Base-by-base conservation (phyloP, 164 flowering plant species). In the Buxus sempervirens region DNA sequence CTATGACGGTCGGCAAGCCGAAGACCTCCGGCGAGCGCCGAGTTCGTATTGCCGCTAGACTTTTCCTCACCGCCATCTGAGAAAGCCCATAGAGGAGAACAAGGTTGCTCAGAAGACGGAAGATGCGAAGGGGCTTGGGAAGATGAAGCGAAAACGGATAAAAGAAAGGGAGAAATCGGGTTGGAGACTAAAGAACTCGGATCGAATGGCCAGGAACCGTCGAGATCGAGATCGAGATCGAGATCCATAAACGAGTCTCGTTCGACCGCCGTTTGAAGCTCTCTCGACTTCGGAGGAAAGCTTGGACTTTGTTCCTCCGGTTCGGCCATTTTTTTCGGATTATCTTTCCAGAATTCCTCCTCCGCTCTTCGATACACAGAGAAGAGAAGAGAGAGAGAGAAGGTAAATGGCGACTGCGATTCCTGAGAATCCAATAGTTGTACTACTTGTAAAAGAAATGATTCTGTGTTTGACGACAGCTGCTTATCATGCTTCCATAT, bases 11-110 rank as follows among this genome's bases (percentile, higher is more conserved):
- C 83, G 19, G 81, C 42, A 22, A 68, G 55, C 15, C 78, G 73
- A 51, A 71, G 45, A 38, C 61, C 72, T n/a, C 64, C 79, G 41
- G 72, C 25, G 22, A 58, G 12, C 27, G 62, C 25, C 0, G 62
- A 54, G 28, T 25, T 41, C 8, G 48, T 63, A n/a, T 48, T 63
- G 13, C 64, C 70, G 57, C 63, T 62, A 23, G 62, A 38, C 55
- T 70, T 76, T 6, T 71, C 77, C 59, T 82, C 80, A 57, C 65
- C 80, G 5, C 54, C 80, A 53, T 89, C 96, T 21, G 87, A 75
- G 71, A 89, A 88, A 8, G 77, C 80, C 98, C 95, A 90, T 0
- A 85, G 86, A 51, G 98, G 95, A 16, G 96, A 92, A 59, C 68
- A 78, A 24, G 90, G 89, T 62, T 77, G 94, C 4, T 86, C 90